A percentile compares a stretch with the other conserved stretches of the same genome.
Evolutionary conservation across 2,329 filamentous ascomycete genomes (phyloP).

Genomic region (Tolypocladium cylindrosporum): DNA sequence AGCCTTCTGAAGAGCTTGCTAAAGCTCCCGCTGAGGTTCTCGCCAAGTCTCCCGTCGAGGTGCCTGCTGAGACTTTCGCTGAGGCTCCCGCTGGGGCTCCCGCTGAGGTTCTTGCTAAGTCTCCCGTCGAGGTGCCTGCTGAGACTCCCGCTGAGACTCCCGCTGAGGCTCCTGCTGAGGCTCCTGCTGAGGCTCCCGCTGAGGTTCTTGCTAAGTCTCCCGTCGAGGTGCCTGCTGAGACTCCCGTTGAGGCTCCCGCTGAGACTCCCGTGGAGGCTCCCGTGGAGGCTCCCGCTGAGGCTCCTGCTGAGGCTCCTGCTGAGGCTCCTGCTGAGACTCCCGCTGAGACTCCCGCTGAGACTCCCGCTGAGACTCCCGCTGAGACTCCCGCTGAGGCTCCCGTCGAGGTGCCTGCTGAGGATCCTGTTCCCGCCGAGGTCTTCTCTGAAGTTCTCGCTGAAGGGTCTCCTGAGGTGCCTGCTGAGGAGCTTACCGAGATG

Average conservation of each 20-base stretch:
- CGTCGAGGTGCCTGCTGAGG: not conserved
- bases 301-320: not conserved
- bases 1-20: not conserved
- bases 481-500: not conserved
- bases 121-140: not conserved
- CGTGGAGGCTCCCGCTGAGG: constrained; percentile 6
- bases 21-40: not conserved
- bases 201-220: not conserved
- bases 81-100: not conserved
- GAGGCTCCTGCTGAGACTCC: too few species aligned
- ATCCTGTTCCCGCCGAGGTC: not conserved
- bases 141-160: not conserved
- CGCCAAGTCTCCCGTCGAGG: too few species aligned
- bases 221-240: not conserved
- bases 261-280: constrained; percentile 4
- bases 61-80: too few species aligned
- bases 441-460: not conserved
- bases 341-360: not conserved
- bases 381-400: not conserved
- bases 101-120: not conserved
- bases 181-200: not conserved
- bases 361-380: too few species aligned
- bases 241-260: constrained; percentile 2
- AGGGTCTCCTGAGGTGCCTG: not conserved
- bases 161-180: not conserved